Evolutionary conservation across 2,329 filamentous ascomycete genomes (phyloP), one percentile per base, ranked within the genome.

Genomic region (Microsporum ferrugineum): DNA sequence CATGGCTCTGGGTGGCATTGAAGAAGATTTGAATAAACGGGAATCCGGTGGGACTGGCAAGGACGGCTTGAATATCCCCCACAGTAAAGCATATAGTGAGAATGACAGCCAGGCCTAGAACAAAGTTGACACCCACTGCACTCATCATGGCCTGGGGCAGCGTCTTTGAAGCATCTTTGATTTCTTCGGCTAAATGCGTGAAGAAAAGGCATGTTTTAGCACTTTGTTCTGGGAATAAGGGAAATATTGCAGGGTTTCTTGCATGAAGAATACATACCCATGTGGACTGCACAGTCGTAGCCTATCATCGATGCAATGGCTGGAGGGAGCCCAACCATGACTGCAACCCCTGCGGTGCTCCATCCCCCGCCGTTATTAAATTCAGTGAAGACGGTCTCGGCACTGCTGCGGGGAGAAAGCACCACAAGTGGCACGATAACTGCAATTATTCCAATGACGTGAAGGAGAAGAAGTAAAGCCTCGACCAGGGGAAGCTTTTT

Each of bases 21-120:
- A 75, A 75, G 62, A 84, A 84, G 27, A 84, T 77, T 57, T 83
- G 76, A 66, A 86, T 84, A 64, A 84, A 84, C 0, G 84, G 82
- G 56, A 81, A 82, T 0, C 77, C 77, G 0, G 80, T 81, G 0
- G 74, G 73, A 0, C 76, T 77, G 0, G 70, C 69, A 2, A 81
- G 68, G 0, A 79, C 75, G 0, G 67, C 68, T 8, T 78, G 72
- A 8, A 81, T 70, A 60, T 84, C 75, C 1, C 76, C 76, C 14
- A 84, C 72, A 31, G 78, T 81, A 65, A 84, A 85, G 6, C 82
- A 74, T 39, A 82, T 72, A 0, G 80, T 79, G 12, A 84, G 73
- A n/a, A 83, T 66, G 74, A 84, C 81, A n/a, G 78, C 73, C 51
- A 84, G 80, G 0, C 82, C 83, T 0, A 82, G 70, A 0, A 75